These are phyloP conservation scores for Pseudonitzschia delicatissima DNA, from an alignment of 108 stramenopile genomes.

Conservation along the genomic window DNA sequence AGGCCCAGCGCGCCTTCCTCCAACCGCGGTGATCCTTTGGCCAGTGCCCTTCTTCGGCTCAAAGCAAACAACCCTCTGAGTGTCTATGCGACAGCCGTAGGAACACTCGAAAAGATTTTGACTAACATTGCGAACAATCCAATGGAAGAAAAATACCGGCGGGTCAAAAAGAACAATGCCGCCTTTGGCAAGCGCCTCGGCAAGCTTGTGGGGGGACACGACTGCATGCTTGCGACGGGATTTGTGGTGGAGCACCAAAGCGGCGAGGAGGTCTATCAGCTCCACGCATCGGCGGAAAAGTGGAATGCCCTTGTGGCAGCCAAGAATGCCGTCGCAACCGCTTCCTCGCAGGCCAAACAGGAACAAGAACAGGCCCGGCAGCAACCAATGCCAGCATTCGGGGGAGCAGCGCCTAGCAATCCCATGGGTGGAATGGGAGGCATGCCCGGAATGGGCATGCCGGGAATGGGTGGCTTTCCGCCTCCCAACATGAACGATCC, in stretches of 20 bases:
- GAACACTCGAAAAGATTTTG: slow-evolving; percentile 66
- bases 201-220: slow-evolving; percentile 50
- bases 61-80: slow-evolving; percentile 35
- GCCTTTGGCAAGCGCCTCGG: slow-evolving; percentile 74
- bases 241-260: slow-evolving; percentile 41
- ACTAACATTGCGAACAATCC: slow-evolving; percentile 69
- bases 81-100: slow-evolving; percentile 52
- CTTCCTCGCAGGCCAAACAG: neutral
- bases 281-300: slow-evolving; percentile 64
- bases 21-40: slow-evolving; percentile 28
- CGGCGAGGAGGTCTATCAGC: slow-evolving; percentile 41
- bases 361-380: neutral
- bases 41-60: slow-evolving; percentile 46
- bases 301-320: slow-evolving; percentile 68
- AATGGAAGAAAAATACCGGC: slow-evolving; percentile 86
- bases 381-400: slow-evolving; percentile 13
- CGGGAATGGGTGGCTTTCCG: slow-evolving; percentile 2
- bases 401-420: neutral
- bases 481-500: slow-evolving; percentile 24
- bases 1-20: neutral
- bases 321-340: slow-evolving; percentile 10
- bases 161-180: slow-evolving; percentile 67
- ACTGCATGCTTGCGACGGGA: slow-evolving; percentile 51
- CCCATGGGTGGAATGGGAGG: neutral
- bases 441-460: neutral